phyloP scores from a whole-genome alignment of 2,329 filamentous ascomycete genomes.

The Colletotrichum neosansevieriae region DNA sequence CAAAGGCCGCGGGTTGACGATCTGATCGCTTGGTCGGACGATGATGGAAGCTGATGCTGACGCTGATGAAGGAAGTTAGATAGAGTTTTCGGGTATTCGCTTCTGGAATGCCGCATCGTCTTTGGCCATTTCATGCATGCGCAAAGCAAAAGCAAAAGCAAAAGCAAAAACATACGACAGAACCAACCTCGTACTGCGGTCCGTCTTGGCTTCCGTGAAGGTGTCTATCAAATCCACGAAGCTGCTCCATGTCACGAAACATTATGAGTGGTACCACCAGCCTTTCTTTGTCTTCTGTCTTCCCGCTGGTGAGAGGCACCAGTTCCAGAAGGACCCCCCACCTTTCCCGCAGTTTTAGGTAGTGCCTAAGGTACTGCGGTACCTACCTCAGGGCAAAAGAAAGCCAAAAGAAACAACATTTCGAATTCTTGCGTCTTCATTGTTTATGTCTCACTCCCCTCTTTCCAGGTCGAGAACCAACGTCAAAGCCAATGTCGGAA shows the following conservation, averaged over 20 bases:
- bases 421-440: background rate
- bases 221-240: background rate
- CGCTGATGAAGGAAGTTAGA: too few species aligned
- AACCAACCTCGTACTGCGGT: background rate
- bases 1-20: background rate
- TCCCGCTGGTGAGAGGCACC: conserved; percentile 2
- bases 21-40: conserved; percentile 7
- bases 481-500: background rate
- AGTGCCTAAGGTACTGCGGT: too few species aligned
- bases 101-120: too few species aligned
- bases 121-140: too few species aligned
- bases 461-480: background rate
- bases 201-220: conserved; percentile 25
- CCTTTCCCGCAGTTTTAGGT: background rate
- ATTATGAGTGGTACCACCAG: background rate
- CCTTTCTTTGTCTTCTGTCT: background rate
- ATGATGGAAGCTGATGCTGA: background rate
- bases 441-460: conserved; percentile 6
- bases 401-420: background rate
- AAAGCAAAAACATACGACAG: too few species aligned
- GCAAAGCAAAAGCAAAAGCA: too few species aligned
- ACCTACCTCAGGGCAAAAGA: too few species aligned
- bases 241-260: background rate
- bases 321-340: background rate
- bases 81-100: too few species aligned